Conservation (phyloP, 2,329 filamentous ascomycete species). For the Monilinia fructicola region DNA sequence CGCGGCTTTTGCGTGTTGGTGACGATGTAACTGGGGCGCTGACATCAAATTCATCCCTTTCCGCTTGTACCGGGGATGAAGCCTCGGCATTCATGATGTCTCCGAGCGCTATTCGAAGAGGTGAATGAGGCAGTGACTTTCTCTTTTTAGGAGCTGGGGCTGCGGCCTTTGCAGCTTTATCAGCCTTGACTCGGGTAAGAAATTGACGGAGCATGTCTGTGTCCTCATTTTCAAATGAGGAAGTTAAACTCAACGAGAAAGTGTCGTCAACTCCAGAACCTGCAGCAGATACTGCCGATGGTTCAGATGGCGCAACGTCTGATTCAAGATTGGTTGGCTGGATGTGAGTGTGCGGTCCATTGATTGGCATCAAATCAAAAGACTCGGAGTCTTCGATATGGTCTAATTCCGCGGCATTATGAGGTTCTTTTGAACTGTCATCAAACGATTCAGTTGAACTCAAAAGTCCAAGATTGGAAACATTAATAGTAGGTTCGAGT, state of each 20-base stretch:
- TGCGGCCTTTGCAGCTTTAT: slow-evolving; percentile 41
- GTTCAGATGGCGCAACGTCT: slow-evolving; percentile 13
- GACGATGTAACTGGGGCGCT: slow-evolving; percentile 26
- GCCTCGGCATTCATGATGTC: slow-evolving; percentile 27
- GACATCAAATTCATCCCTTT: slow-evolving; percentile 34
- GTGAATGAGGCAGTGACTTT: slow-evolving; percentile 39
- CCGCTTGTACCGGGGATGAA: slow-evolving; percentile 32
- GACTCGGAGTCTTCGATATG: slow-evolving; percentile 25
- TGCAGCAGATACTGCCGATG: slow-evolving; percentile 25
- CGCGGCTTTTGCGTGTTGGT: slow-evolving; percentile 30
- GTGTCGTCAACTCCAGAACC: slow-evolving; percentile 25
- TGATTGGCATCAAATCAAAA: slow-evolving; percentile 27
- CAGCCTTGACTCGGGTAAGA: slow-evolving; percentile 41
- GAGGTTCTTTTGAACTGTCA: not conserved
- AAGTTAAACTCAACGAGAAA: slow-evolving; percentile 15
- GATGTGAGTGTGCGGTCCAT: slow-evolving; percentile 2
- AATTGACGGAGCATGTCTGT: slow-evolving; percentile 43
- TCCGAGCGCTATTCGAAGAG: slow-evolving; percentile 37
- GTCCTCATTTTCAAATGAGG: slow-evolving; percentile 38
- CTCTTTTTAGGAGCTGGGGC: slow-evolving; percentile 34
- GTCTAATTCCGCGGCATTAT: not conserved
- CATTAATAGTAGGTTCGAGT: slow-evolving; percentile 16
- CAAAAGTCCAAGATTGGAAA: not conserved
- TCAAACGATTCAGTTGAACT: not conserved
- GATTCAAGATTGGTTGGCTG: not conserved